Evolutionary conservation across 2,329 filamentous ascomycete genomes (phyloP), one percentile per base, ranked within the genome.

Genomic region (Incumbomyces lentus): DNA sequence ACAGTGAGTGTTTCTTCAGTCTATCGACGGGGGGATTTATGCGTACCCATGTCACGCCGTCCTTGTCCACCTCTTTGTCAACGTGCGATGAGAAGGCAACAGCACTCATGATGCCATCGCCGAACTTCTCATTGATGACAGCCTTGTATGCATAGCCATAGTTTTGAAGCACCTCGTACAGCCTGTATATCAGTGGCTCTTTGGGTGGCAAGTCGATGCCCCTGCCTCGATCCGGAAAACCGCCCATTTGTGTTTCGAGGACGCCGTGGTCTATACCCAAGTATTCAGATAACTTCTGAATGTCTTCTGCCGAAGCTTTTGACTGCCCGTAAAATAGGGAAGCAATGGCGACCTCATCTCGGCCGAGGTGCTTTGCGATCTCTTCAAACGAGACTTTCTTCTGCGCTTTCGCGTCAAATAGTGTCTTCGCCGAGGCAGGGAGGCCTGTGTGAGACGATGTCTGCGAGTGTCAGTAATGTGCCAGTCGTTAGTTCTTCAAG

Each of bases 61-160:
- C 78, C 50, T 84, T 79, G 63, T 95, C 90, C 1, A 82, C 81
- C 75, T 96, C 90, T 76, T 93, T 94, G 64, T 95, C 87, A 2
- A 96, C 84, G 61, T 87, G 87, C 0, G 87, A 94, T 44, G 80
- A 84, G 65, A 95, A 95, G 13, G 81, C 80, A 60, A 95, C 95
- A 1, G 89, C 90, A 62, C 87, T 94, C 90, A 96, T 95, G 61
- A 96, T 96, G 1, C 90, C 90, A 62, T 89, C 84, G 0, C 84
- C 84, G 61, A 87, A 88, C 73, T 95, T 95, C 75, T 96, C 90
- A 57, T 96, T 95, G 65, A 95, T 64, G 3, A 96, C 78, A 1
- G 88, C 89, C 74, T 95, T 95, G 69, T 93, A 95, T 1, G 89
- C 86, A 64, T 95, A 93, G 1, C 90, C 90, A 60, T 95, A 95